Evolutionary conservation across 257 asterid genomes (phyloP), one percentile per base, ranked within the genome.

Genomic region (Anisodus acutangulus): DNA sequence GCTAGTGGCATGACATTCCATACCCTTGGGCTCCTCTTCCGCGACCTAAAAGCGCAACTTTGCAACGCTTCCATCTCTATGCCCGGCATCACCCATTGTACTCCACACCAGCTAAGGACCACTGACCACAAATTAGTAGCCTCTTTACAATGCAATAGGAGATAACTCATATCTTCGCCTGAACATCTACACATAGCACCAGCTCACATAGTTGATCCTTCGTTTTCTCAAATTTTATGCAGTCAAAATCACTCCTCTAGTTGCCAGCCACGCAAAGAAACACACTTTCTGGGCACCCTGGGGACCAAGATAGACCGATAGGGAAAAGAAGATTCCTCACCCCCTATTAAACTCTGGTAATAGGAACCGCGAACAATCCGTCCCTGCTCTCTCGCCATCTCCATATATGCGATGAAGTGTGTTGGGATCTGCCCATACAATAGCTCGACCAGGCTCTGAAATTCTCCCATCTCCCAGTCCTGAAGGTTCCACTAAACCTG

Each of bases 231-330:
- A 62, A 62, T 22, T 31, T 62, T 62, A 13, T 62, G 35, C 35
- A 22, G 69, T 62, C 39, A 62, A 62, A 62, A 31, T 62, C 69
- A 62, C 39, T 62, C 69, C 69, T 62, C 39, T 62, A 62, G 69
- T 22, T 62, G 7, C 69, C 16, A 62, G 39, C 39, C 39, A 22
- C 39, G 1, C 39, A 62, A 62, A 62, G 69, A 22, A 62, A 62
- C 69, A 62, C 69, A 62, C 15, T 15, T 62, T 62, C 8, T 62
- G 22, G 69, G 69, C 15, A 22, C 6, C 15, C 15, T 62, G 69
- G 69, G 15, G 69, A 8, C 16, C 69, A 6, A 9, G 69, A 62
- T 62, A 17, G 69, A 62, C 69, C 15, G 7, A 22, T 26, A 62
- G 69, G 69, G 39, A 62, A 62, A 62, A 62, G 39, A 62, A 62